These are phyloP conservation scores for Sugiyamaella xylanicola DNA, from an alignment of 1,139 yeast genomes.

Conservation along the genomic window DNA sequence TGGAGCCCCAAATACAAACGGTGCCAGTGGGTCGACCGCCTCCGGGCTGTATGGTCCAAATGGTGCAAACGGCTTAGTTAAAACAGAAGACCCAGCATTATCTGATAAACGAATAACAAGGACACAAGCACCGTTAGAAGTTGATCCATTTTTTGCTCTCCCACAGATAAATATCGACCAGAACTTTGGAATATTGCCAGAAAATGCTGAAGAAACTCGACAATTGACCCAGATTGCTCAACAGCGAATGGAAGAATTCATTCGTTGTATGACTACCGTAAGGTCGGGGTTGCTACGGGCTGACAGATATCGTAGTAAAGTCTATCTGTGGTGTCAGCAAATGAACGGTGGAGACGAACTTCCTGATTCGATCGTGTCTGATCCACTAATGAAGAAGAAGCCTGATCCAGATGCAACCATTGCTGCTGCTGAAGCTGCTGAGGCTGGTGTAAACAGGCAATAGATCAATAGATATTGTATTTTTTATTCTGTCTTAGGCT, in stretches of 20 bases:
- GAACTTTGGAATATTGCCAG: conserved; percentile 50
- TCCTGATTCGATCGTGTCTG: conserved; percentile 17
- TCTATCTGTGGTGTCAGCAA: conserved; percentile 82
- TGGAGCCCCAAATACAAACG: conserved; percentile 6
- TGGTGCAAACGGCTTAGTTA: conserved; percentile 16
- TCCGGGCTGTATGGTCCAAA: conserved; percentile 19
- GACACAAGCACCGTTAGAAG: conserved; percentile 40
- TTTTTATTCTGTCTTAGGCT: too few relatives aligned
- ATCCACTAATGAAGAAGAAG: conserved; percentile 18
- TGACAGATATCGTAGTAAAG: conserved; percentile 67
- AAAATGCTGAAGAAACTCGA: conserved; percentile 63
- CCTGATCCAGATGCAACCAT: conserved; percentile 9
- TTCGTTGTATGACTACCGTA: conserved; percentile 69
- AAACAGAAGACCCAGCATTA: conserved; percentile 23
- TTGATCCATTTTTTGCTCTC: conserved; percentile 66
- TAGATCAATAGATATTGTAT: too few relatives aligned
- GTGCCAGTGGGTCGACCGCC: conserved; percentile 11
- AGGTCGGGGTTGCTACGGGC: conserved; percentile 78
- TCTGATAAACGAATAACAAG: conserved; percentile 43
- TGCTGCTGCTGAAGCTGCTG: conserved; percentile 13
- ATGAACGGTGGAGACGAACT: conserved; percentile 67
- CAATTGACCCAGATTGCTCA: conserved; percentile 70
- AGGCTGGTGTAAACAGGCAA: neutral
- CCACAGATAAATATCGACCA: conserved; percentile 55
- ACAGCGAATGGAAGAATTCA: conserved; percentile 89